Conservation (phyloP, 768 basidiomycete species). For the Leccinum arenicola region DNA sequence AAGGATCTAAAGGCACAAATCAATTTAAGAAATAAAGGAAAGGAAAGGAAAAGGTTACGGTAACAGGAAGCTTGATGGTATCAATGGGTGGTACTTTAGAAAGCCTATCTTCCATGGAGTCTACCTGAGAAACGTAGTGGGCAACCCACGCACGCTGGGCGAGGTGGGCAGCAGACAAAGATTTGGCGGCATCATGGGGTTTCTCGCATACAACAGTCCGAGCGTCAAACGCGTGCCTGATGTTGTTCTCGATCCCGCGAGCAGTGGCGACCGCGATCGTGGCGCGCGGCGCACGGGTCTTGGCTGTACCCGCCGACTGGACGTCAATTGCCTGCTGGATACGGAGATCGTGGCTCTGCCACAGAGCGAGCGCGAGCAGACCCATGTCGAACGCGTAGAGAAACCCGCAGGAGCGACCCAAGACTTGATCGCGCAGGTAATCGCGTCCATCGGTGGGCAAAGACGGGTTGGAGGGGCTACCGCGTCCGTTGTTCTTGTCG, state of each 20-base stretch:
- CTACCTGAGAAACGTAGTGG: slow-evolving; percentile 28
- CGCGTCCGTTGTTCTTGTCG: slow-evolving; percentile 36
- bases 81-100: slow-evolving; percentile 23
- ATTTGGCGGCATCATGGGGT: not conserved
- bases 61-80: slow-evolving; percentile 24
- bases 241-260: slow-evolving; percentile 14
- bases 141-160: slow-evolving; percentile 32
- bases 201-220: slow-evolving; percentile 2
- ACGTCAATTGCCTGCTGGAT: slow-evolving; percentile 33
- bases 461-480: slow-evolving; percentile 18
- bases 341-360: slow-evolving; percentile 32
- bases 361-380: slow-evolving; percentile 29
- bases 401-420: slow-evolving; percentile 27
- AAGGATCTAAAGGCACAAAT: slow-evolving; percentile 18
- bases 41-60: slow-evolving; percentile 9
- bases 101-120: slow-evolving; percentile 21
- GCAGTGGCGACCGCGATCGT: slow-evolving; percentile 17
- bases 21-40: not conserved
- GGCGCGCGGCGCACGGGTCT: slow-evolving; percentile 17
- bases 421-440: slow-evolving; percentile 30
- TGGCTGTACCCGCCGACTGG: slow-evolving; percentile 19
- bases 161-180: slow-evolving; percentile 16
- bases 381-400: slow-evolving; percentile 32
- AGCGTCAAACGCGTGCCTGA: slow-evolving; percentile 11
- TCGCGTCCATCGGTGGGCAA: slow-evolving; percentile 19